Evolutionary conservation across 495 filamentous ascomycete genomes (phyloP).

Genomic region (Apodospora peruviana): DNA sequence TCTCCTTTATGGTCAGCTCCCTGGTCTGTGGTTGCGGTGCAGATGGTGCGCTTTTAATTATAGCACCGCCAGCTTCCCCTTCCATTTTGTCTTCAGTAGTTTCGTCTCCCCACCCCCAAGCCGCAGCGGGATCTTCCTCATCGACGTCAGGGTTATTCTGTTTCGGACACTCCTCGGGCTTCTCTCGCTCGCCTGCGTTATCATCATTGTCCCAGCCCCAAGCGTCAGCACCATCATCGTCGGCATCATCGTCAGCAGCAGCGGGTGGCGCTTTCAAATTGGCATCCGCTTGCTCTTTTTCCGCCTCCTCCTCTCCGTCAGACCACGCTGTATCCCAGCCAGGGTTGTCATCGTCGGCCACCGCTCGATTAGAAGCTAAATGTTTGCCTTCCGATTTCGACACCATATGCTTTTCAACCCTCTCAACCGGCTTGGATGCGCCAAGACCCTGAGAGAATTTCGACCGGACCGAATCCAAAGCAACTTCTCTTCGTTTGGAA

Average conservation of each 20-base stretch:
- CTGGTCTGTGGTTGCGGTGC: slow-evolving; percentile 22
- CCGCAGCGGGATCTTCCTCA: slow-evolving; percentile 55
- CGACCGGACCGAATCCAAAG: slow-evolving; percentile 66
- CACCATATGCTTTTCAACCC: slow-evolving; percentile 77
- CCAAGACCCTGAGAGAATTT: slow-evolving; percentile 58
- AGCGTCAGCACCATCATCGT: slow-evolving; percentile 49
- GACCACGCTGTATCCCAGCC: slow-evolving; percentile 78
- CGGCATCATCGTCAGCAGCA: slow-evolving; percentile 41
- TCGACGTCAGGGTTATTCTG: slow-evolving; percentile 14
- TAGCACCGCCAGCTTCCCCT: slow-evolving; percentile 1
- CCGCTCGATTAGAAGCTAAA: slow-evolving; percentile 48
- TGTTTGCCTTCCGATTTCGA: slow-evolving; percentile 58
- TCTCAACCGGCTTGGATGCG: slow-evolving; percentile 62
- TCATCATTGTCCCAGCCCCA: slow-evolving; percentile 59
- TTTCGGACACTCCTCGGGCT: slow-evolving; percentile 11
- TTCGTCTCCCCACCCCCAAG: slow-evolving; percentile 74
- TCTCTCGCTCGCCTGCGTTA: slow-evolving; percentile 21
- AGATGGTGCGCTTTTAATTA: slow-evolving; percentile 1
- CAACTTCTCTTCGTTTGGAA: slow-evolving; percentile 70
- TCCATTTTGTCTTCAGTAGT: slow-evolving; percentile 14
- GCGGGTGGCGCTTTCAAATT: neutral
- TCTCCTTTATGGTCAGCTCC: slow-evolving; percentile 73
- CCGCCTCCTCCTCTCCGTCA: slow-evolving; percentile 42
- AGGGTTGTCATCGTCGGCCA: slow-evolving; percentile 41
- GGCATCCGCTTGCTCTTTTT: slow-evolving; percentile 11